Base-by-base conservation (phyloP, 768 basidiomycete species). In the Serendipita sp. region DNA sequence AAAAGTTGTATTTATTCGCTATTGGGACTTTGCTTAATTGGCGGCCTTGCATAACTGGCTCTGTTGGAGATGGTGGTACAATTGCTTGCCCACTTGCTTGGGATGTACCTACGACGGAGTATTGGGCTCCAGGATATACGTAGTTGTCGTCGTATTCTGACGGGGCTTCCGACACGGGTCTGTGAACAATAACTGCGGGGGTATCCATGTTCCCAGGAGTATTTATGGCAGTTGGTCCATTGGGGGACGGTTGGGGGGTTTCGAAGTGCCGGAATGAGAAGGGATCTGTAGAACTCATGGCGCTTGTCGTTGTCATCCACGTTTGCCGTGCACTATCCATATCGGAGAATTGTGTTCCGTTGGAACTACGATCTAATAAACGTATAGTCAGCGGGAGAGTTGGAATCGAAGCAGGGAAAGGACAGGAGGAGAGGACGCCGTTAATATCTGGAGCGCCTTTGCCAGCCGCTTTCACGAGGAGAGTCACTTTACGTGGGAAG, bases 191-290 rank as follows among this genome's bases (percentile, higher is more conserved):
- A n/a, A 60, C 30, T 38, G 18, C 37, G 28, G 56, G 56, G 18
- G 56, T 35, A 60, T 28, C 8, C 16, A 30, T 32, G 16, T 28
- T n/a, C 32, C 11, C 28, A n/a, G 34, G 56, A 34, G n/a, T 35
- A 8, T 24, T 38, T 37, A 10, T n/a, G n/a, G 18, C 30, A n/a
- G n/a, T 8, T 32, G 7, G 8, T 5, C 30, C 48, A 32, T n/a
- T 51, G 30, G 48, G 48, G n/a, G 83, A 84, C 32, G 83, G 69
- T 13, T 72, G 67, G n/a, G 75, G 44, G 28, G 65, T 51, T 63
- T 69, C 69, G 53, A 64, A 70, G 3, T 63, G 34, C 18, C 68
- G 65, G 65, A 69, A 68, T 28, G 66, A 18, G 62, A 70, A 68
- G 32, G 72, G 67, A 60, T 71, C 67, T 58, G 68, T 35, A 32